Base-by-base conservation (phyloP, 2,329 filamentous ascomycete species). In the Diplodia intermedia region DNA sequence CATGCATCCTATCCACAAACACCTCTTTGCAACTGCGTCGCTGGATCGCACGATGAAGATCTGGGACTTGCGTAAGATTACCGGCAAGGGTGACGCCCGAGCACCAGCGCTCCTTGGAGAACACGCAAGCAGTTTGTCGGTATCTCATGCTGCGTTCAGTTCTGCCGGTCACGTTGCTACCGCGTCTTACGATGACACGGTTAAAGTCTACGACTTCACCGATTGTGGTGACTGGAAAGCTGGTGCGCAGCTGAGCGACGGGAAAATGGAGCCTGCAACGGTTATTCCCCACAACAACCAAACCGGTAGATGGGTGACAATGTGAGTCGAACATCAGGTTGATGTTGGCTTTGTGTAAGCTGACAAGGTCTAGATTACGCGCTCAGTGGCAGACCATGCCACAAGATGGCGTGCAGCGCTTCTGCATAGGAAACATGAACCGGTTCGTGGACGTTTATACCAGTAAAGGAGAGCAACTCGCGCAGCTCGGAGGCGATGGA, bases 341-440 rank as follows among this genome's bases (percentile, higher is more conserved):
- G 8, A 8, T 54, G 23, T 33, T 53, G 3, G 55, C 12, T 33
- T 47, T 40, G 23, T 50, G 43, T 49, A 23, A 26, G 36, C 43
- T 65, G 23, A 40, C 56, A 20, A 47, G 9, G 18, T 33, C 49
- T 33, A 67, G 52, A 67, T 52, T 91, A 85, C 76, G 96, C 85
- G 86, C 95, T 77, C 93, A 97, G 73, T 99, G 95, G 95, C 95
- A 99, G 78, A 83, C 87, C 38, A 85, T 87, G 55, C 94, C 95
- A 0, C 82, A 85, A 40, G 92, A 95, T 69, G 89, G 90, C 8
- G 88, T 96, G 5, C 90, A 97, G 71, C 93, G 94, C 70, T 93
- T 99, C 73, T 91, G 89, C 29, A 94, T 99, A 68, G 95, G 92
- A 1, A 99, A 98, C 73, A 98, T 98, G 95, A 97, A 97, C 76